phyloP scores from a whole-genome alignment of 2,329 filamentous ascomycete genomes.

The Xylaria sp. region DNA sequence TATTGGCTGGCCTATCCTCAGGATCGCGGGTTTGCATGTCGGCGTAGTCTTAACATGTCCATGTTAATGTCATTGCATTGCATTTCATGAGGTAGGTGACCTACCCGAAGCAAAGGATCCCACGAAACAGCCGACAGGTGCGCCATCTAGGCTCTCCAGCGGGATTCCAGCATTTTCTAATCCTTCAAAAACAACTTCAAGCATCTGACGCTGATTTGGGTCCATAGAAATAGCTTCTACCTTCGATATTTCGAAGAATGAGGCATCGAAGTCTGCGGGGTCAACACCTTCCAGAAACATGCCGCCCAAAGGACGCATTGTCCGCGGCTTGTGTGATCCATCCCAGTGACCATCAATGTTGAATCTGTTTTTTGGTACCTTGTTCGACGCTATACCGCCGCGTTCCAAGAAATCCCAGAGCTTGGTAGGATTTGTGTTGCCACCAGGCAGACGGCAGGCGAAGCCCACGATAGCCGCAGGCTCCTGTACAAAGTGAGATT shows the following conservation, averaged over 20 bases:
- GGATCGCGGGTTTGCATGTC: not conserved
- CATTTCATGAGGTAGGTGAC: no score
- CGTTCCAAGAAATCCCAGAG: constrained; percentile 21
- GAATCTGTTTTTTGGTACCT: constrained; percentile 47
- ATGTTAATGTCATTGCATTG: no score
- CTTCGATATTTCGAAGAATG: constrained; percentile 35
- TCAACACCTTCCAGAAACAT: constrained; percentile 49
- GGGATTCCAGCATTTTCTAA: constrained; percentile 38
- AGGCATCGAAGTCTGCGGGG: constrained; percentile 43
- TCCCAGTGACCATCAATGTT: constrained; percentile 46
- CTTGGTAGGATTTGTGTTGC: constrained; percentile 10
- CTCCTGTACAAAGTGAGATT: not conserved
- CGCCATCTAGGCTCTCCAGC: constrained; percentile 24
- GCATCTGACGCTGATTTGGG: constrained; percentile 36
- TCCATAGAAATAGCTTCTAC: constrained; percentile 34
- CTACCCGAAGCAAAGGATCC: constrained; percentile 26
- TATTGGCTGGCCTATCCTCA: not conserved
- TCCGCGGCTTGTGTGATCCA: constrained; percentile 42
- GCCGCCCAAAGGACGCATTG: constrained; percentile 43
- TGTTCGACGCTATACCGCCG: constrained; percentile 24
- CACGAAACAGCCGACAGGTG: constrained; percentile 32
- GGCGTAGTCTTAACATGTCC: no score
- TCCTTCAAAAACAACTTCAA: constrained; percentile 40
- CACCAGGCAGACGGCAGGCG: not conserved
- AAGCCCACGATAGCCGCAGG: not conserved